phyloP scores from a whole-genome alignment of 2,329 filamentous ascomycete species.

The Talaromyces pinophilus region DNA sequence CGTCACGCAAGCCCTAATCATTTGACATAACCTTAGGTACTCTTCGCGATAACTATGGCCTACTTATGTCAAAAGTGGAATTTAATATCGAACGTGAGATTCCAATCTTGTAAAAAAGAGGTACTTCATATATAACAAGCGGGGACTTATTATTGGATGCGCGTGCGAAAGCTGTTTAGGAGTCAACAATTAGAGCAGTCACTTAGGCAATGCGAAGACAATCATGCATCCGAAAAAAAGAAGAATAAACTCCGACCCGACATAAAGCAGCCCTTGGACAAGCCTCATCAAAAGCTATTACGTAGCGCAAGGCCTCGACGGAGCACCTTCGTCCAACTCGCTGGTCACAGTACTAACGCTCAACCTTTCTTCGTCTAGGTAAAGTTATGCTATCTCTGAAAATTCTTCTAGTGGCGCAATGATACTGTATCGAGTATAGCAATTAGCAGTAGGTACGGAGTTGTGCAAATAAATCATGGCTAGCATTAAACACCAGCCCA shows the following conservation, averaged over 20 bases:
- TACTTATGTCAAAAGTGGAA: neutral
- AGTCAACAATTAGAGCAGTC: neutral
- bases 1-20: neutral
- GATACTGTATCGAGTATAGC: neutral
- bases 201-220: neutral
- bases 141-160: neutral
- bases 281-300: neutral
- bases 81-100: neutral
- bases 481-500: neutral
- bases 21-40: neutral
- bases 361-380: neutral
- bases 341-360: neutral
- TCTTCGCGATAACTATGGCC: neutral
- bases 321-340: neutral
- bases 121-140: neutral
- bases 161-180: neutral
- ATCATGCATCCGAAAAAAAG: neutral
- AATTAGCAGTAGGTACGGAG: neutral
- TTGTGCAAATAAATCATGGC: neutral
- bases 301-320: neutral
- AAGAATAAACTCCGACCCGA: constrained; percentile 14
- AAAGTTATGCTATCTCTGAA: neutral
- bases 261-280: neutral
- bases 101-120: neutral
- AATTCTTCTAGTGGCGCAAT: neutral